Base-by-base conservation (phyloP, 768 basidiomycete species). In the Lentinus brumalis region DNA sequence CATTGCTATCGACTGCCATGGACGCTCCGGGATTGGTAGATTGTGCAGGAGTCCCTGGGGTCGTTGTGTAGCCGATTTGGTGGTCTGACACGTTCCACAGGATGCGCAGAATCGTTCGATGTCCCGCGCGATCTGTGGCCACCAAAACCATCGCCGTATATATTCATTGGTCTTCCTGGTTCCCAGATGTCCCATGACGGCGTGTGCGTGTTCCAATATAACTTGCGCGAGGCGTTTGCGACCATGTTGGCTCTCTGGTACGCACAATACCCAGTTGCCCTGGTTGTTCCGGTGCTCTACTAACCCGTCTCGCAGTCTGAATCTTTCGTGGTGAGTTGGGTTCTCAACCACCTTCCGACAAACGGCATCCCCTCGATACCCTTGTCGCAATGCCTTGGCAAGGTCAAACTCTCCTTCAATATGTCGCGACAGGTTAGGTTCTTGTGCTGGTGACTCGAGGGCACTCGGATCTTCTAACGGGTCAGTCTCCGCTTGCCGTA, bases 1-100 rank as follows among this genome's bases (percentile, higher is more conserved):
- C 52, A 81, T 77, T 0, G 72, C 74, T 0, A 81, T 77, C 0
- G 72, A 70, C 3, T 72, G 68, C 76, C 75, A 78, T 0, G 77
- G 79, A 3, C 61, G 56, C 0, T 50, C 64, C 0, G 74, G 75
- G 0, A 77, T 63, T 0, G 73, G 74, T 9, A 76, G 64, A 1
- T 61, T 45, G 40, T 77, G 74, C 0, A 77, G 61, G 10, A 74
- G 61, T 15, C 77, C 76, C 11, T 70, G 8, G 18, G 66, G 38
- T 61, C 57, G 11, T 29, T 58, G 2, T 45, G 38, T n/a, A n/a
- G n/a, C n/a, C 1, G 46, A 16, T 14, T 57, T 62, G 11, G 64
- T 69, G 35, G 57, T 62, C 40, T 74, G 60, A 29, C 66, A 68
- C 8, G 49, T 53, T 3, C 62, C 26, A 53, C 67, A 72, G 56